Evolutionary conservation across 768 basidiomycete species (phyloP).

Genomic region (Suillus paluster): DNA sequence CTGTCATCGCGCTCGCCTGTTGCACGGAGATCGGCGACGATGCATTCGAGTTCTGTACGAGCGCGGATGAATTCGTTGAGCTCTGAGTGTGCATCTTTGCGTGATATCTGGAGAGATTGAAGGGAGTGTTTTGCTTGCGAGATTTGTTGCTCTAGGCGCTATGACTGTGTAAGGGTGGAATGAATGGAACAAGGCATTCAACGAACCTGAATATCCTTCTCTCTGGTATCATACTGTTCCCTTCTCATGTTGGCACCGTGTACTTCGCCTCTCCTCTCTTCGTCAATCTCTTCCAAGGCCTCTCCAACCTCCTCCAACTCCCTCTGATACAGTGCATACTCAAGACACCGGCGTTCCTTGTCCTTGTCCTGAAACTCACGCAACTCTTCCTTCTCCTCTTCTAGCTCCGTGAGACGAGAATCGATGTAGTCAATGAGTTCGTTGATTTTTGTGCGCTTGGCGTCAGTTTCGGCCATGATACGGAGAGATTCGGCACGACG

Average conservation of each 20-base stretch:
- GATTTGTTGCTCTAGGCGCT: constrained; percentile 79
- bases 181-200: background rate
- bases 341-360: constrained; percentile 90
- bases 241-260: constrained; percentile 83
- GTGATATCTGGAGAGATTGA: constrained; percentile 70
- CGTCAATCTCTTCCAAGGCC: constrained; percentile 83
- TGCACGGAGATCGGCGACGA: constrained; percentile 74
- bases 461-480: constrained; percentile 96
- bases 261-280: constrained; percentile 80
- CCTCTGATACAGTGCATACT: constrained; percentile 91
- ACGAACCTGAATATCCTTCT: constrained; percentile 83
- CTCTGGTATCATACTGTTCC: constrained; percentile 80
- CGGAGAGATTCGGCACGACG: constrained; percentile 89
- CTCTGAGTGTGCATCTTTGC: constrained; percentile 80
- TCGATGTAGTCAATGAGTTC: constrained; percentile 93
- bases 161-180: constrained; percentile 2
- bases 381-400: constrained; percentile 97
- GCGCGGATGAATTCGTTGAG: constrained; percentile 85
- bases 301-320: constrained; percentile 90
- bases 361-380: constrained; percentile 97
- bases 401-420: constrained; percentile 85
- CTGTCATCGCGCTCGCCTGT: constrained; percentile 69
- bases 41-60: constrained; percentile 85
- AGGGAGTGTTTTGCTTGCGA: constrained; percentile 70
- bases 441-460: constrained; percentile 88